These are phyloP conservation scores for Clavispora carvajalis DNA, from an alignment of 805 yeast species.

Conservation along the genomic window DNA sequence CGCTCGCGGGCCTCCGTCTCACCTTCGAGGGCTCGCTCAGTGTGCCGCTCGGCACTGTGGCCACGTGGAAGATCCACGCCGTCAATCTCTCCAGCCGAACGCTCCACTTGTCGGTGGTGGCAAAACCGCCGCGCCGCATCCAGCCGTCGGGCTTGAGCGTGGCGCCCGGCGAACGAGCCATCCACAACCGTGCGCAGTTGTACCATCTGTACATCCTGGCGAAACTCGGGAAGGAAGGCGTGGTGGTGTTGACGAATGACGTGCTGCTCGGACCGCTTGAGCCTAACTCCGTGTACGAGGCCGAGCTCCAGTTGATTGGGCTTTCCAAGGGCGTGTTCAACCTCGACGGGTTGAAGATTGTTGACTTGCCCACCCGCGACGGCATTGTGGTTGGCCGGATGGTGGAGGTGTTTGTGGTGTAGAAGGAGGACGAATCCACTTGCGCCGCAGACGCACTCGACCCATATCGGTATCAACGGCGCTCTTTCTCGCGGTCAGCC, in stretches of 20 bases:
- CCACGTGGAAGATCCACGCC: conserved; percentile 61
- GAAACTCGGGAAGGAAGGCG: conserved; percentile 46
- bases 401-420: conserved; percentile 59
- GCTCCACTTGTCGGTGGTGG: conserved; percentile 47
- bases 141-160: background rate
- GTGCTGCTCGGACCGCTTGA: conserved; percentile 58
- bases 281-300: conserved; percentile 58
- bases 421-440: too few species aligned
- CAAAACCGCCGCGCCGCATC: conserved; percentile 14
- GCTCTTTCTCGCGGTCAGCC: too few species aligned
- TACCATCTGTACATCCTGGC: conserved; percentile 29
- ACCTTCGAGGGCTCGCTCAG: conserved; percentile 54
- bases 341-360: conserved; percentile 58
- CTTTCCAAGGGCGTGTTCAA: conserved; percentile 60
- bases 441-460: too few species aligned
- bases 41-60: conserved; percentile 54
- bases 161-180: background rate
- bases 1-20: conserved; percentile 32
- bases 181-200: conserved; percentile 21
- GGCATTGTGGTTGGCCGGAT: conserved; percentile 65
- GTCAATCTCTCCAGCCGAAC: conserved; percentile 52
- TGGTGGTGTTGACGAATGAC: conserved; percentile 61
- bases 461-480: too few species aligned
- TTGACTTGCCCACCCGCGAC: conserved; percentile 62
- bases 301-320: conserved; percentile 56